Conservation (phyloP, 805 yeast genomes). For the Candida awuae region DNA sequence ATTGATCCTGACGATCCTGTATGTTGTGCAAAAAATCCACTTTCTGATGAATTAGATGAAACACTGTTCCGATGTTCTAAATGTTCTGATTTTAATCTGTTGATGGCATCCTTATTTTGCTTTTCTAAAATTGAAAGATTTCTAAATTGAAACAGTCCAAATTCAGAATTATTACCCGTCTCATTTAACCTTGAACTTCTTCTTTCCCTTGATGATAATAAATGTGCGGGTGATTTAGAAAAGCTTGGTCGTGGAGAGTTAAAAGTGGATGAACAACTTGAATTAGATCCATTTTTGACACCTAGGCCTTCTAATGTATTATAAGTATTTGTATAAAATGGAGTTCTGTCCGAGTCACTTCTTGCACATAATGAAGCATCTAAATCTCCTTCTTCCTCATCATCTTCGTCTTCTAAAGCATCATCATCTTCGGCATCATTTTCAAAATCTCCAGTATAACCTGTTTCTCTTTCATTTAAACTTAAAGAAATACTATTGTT, state of each 20-base stretch:
- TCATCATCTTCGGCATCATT: conserved; percentile 22
- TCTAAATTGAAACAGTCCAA: conserved; percentile 88
- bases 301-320: not conserved
- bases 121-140: conserved; percentile 85
- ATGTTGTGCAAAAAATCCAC: conserved; percentile 16
- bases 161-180: conserved; percentile 58
- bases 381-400: conserved; percentile 14
- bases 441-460: conserved; percentile 16
- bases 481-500: not conserved
- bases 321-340: not conserved
- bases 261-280: conserved; percentile 23
- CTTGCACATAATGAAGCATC: too few species aligned
- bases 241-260: conserved; percentile 25
- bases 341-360: too few species aligned
- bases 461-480: conserved; percentile 1
- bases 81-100: conserved; percentile 78
- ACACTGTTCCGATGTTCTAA: conserved; percentile 41
- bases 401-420: conserved; percentile 25
- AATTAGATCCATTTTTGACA: conserved; percentile 8
- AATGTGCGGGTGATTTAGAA: conserved; percentile 18
- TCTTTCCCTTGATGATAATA: conserved; percentile 54
- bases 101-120: conserved; percentile 89
- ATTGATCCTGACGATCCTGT: conserved; percentile 16
- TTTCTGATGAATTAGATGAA: conserved; percentile 38
- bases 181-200: conserved; percentile 59